Evolutionary conservation across 1,139 yeast species (phyloP), one percentile per base, ranked within the genome.

Genomic region (Geotrichum australiense): DNA sequence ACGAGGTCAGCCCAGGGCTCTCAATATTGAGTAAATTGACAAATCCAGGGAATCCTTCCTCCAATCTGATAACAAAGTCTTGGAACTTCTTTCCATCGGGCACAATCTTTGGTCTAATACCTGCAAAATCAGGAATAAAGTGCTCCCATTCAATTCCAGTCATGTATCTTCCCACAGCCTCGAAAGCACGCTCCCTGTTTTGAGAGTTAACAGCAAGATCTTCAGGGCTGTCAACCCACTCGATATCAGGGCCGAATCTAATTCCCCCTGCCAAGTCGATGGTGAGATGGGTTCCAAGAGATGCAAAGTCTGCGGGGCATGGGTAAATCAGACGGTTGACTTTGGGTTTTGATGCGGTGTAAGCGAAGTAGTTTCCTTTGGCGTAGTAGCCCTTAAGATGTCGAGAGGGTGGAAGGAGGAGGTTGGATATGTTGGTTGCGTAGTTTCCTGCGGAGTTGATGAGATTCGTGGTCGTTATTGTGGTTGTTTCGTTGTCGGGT

Each of bases 241-340:
- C 94, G 42, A 85, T 63, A 58, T 87, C 95, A 0, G 96, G 96
- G 0, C 96, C 96, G 58, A 87, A 87, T 51, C 77, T 71, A 30
- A 86, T 62, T 52, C 78, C 81, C 0, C 94, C 94, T 2, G 84
- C 91, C 42, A 87, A 63, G 55, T 85, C 94, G 36, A 87, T 66
- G 0, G 96, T 87, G 47, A 87, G 65, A 63, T 87, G 96, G 0
- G 93, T 83, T 0, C 96, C 96, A 41, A 87, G 66, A 0, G 94
- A 81, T 3, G 83, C 78, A 1, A 79, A 74, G 46, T 80, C 78
- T 2, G 78, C 73, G 1, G 94, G 93, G 46, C 87, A 81, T 0
- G 96, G 96, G 56, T 87, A 87, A 0, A 87, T 65, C 23, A 67
- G 55, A 16, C 71, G 52, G 20, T 53, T 49, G 3, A 72, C 66